Evolutionary conservation across 169 alveolate species (phyloP).

Genomic region (Cryptosporidium baileyi): DNA sequence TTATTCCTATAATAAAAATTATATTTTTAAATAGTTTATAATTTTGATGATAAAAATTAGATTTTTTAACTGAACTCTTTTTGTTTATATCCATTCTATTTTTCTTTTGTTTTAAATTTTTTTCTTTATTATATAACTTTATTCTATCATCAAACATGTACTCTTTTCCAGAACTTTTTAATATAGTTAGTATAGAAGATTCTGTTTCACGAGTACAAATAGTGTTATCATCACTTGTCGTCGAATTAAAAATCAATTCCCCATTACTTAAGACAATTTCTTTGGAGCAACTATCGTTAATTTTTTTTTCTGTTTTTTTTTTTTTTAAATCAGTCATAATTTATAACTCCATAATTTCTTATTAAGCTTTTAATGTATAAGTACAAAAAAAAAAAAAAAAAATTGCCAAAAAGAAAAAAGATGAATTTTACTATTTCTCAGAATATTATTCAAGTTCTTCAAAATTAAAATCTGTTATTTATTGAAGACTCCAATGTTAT

Average conservation of each 20-base stretch:
- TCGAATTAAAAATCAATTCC: neutral
- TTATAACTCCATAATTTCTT: neutral
- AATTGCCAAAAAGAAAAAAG: too few species aligned
- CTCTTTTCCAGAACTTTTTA: constrained; percentile 29
- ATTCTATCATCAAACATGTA: constrained; percentile 47
- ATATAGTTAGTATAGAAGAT: constrained; percentile 38
- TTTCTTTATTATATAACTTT: constrained; percentile 15
- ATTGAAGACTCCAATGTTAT: neutral
- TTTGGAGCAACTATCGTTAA: neutral
- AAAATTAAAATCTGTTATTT: neutral
- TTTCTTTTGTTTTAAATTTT: neutral
- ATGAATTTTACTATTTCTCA: neutral
- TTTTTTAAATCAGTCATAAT: constrained; percentile 33
- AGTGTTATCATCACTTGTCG: constrained; percentile 42
- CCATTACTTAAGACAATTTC: neutral
- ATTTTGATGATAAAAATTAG: neutral
- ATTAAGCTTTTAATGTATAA: neutral
- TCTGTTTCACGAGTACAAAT: constrained; percentile 50
- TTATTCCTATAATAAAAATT: neutral
- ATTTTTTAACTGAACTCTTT: neutral
- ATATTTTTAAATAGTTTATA: constrained; percentile 2
- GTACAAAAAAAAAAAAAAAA: neutral
- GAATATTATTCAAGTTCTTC: neutral
- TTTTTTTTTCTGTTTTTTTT: neutral
- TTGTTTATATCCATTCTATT: neutral